Evolutionary conservation across 257 asterid species (phyloP).

Genomic region (Solanum pennellii): DNA sequence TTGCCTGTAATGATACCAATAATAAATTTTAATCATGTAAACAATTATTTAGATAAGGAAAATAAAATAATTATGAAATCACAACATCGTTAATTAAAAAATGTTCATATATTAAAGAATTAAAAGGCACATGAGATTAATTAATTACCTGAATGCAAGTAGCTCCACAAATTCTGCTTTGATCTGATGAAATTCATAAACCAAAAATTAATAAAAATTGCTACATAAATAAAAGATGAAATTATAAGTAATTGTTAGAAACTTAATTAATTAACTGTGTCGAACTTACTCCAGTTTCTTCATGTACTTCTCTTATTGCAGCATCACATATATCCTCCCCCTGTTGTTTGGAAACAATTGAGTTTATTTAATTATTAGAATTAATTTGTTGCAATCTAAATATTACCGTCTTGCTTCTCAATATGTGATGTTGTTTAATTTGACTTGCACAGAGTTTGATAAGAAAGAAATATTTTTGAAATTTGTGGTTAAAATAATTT

Average conservation of each 20-base stretch:
- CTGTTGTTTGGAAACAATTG: constrained; percentile 8
- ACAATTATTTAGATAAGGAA: background rate
- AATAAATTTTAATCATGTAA: background rate
- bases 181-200: constrained; percentile 28
- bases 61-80: background rate
- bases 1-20: background rate
- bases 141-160: constrained; percentile 68
- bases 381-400: background rate
- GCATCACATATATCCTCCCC: constrained; percentile 89
- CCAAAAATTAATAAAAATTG: background rate
- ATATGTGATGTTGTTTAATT: too few species aligned
- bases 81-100: background rate
- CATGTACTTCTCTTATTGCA: constrained; percentile 91
- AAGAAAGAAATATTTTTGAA: too few species aligned
- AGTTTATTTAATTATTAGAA: background rate
- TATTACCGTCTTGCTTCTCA: background rate
- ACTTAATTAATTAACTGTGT: too few species aligned
- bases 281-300: constrained; percentile 81
- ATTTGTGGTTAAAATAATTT: too few species aligned
- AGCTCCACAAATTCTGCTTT: constrained; percentile 65
- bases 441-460: too few species aligned
- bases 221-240: background rate
- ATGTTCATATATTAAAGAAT: background rate
- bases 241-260: background rate
- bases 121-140: background rate